phyloP scores from a whole-genome alignment of 352 stramenopile genomes.

The Phytopythium litorale region DNA sequence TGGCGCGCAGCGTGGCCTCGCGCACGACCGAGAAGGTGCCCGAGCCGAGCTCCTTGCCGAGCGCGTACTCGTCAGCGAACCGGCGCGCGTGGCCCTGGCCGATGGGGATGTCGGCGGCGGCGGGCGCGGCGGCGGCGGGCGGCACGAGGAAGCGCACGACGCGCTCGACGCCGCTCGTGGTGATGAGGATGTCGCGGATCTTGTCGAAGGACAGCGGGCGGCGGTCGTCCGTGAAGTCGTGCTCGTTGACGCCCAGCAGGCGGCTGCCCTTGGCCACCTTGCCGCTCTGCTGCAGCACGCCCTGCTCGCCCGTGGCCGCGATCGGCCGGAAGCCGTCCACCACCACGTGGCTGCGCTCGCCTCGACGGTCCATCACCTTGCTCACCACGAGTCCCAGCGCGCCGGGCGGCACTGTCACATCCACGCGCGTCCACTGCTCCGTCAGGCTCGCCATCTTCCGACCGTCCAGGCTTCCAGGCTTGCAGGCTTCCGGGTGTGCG shows the following conservation, averaged over 20 bases:
- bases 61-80: constrained; percentile 72
- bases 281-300: constrained; percentile 40
- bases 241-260: constrained; percentile 65
- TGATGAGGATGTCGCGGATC: constrained; percentile 69
- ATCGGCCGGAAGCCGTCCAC: constrained; percentile 77
- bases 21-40: constrained; percentile 90
- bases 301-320: constrained; percentile 28
- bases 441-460: background rate
- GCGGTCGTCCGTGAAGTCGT: constrained; percentile 48
- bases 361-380: constrained; percentile 29
- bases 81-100: constrained; percentile 17
- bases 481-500: no score
- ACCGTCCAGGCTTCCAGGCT: no score
- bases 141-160: constrained; percentile 66
- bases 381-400: constrained; percentile 78
- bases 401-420: constrained; percentile 60
- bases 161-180: constrained; percentile 50
- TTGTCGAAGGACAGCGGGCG: constrained; percentile 49
- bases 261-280: constrained; percentile 34
- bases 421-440: constrained; percentile 30
- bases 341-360: constrained; percentile 35
- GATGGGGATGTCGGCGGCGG: constrained; percentile 25
- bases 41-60: constrained; percentile 87
- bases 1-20: constrained; percentile 80
- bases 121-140: constrained; percentile 21